Evolutionary conservation across 2,329 filamentous ascomycete genomes (phyloP), one percentile per base, ranked within the genome.

Genomic region (Aspergillus jensenii): DNA sequence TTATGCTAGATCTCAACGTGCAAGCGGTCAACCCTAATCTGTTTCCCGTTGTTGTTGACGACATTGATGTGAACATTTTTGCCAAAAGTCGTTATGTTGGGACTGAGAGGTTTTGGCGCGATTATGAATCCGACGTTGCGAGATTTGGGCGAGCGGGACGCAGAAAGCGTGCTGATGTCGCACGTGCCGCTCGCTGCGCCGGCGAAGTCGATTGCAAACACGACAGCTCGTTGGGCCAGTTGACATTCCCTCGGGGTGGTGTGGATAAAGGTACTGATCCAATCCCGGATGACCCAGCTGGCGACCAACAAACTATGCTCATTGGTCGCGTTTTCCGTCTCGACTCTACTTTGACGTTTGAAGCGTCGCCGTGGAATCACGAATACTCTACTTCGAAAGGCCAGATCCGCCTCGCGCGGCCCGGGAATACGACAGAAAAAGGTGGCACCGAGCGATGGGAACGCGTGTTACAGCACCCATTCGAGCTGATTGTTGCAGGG

Each of bases 1-100:
- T 99, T 43, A 96, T 99, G 86, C 84, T 98, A 68, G 93, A 99
- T 73, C 78, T 99, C 49, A 86, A 90, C 19, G 91, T 99, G 59
- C 86, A 86, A 65, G 95, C 93, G 0, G 82, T 93, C 66, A 99
- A 99, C 71, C 93, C 93, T 1, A 99, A 98, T 66, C 87, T 97
- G 41, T 89, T 98, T 40, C 87, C 91, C 2, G 89, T 99, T 43
- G 89, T 89, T 2, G 86, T 99, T 39, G 87, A 90, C 62, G 87
- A 93, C 47, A 89, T 96, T 70, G 92, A 98, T 71, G 82, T 98
- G 57, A 92, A 96, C 68, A 84, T 99, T 33, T 98, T 98, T 74
- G 95, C 95, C 31, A 96, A 96, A 75, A 97, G 92, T 59, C 91
- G 90, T 59, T 90, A 93, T 70, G 90, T 93, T 12, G 90, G 90